Base-by-base conservation (phyloP, 805 yeast genomes). In the Myxozyma monticola region DNA sequence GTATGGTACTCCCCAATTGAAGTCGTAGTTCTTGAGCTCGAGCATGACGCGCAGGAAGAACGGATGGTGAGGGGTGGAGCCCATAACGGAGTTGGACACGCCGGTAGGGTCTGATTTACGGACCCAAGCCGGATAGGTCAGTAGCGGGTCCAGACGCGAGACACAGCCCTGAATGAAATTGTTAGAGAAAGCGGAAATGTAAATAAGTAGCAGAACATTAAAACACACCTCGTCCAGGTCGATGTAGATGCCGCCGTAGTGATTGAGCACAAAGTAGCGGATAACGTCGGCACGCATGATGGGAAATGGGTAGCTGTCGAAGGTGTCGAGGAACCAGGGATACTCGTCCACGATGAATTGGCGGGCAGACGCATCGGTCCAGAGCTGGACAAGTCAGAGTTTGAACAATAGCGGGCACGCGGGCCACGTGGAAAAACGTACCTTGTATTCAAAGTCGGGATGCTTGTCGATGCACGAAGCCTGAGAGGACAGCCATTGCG, bases 251-350 rank as follows among this genome's bases (percentile, higher is more conserved):
- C 97, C 97, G 54, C 97, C 97, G 63, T 77, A 89, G 64, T 87
- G 89, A 47, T 75, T 76, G 55, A 90, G 71, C 5, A 87, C 84
- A 69, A 90, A 90, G 70, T 90, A 90, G 57, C 96, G 76, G 41
- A 90, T 85, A 5, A 88, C 93, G 63, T 90, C 96, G 1, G 96
- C 96, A 50, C 97, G 73, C 72, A 88, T 82, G 58, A 90, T 90
- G 12, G 90, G 88, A 64, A 81, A 88, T 36, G 76, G 78, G 64
- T 90, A 90, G 22, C 75, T 67, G 61, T 87, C 91, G 76, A 84
- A 90, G 1, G 91, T 84, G 8, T 75, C 68, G 48, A 89, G 69
- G 65, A 89, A 90, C 96, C 96, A 90, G 1, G 91, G 85, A 65
- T 83, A 90, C 58, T 87, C 78, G 62, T 83, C 83, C 24, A 78